A percentile compares a stretch with the other conserved stretches of the same genome.
Evolutionary conservation across 2,329 filamentous ascomycete genomes (phyloP).

Genomic region (Neospermospora avenae): DNA sequence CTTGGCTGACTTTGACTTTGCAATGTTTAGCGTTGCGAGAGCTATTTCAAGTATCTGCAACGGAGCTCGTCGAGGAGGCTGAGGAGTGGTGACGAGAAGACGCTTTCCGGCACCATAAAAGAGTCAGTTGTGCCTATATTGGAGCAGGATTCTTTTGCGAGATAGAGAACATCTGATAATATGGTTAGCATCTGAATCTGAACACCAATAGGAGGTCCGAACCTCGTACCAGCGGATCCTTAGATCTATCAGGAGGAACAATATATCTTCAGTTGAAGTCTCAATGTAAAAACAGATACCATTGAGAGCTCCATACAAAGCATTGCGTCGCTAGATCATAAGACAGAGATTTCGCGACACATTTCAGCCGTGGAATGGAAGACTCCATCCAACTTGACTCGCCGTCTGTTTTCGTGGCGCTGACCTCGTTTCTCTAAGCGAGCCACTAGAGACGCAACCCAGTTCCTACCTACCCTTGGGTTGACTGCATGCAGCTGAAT

Average conservation of each 20-base stretch:
- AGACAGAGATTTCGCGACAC: not conserved
- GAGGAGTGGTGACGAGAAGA: not conserved
- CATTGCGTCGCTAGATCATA: not conserved
- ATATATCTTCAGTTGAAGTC: not conserved
- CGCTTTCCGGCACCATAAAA: not conserved
- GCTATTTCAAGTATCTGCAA: not conserved
- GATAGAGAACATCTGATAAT: not conserved
- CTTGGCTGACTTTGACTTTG: not conserved
- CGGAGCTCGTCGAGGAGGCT: not conserved
- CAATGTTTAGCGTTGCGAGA: not conserved
- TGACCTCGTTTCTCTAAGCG: constrained; percentile 2
- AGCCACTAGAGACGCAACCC: not conserved
- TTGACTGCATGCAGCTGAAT: not conserved
- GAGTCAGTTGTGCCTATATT: not conserved
- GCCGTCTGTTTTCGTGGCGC: not conserved
- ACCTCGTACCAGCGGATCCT: too few species aligned
- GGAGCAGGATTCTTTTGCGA: not conserved
- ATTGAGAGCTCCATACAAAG: too few species aligned
- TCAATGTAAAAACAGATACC: too few species aligned
- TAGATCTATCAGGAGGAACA: too few species aligned
- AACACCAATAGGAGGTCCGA: too few species aligned
- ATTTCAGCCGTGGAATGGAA: not conserved
- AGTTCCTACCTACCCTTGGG: not conserved
- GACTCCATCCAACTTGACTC: not conserved
- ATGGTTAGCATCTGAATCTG: too few species aligned